These are phyloP conservation scores for Coniella vitis DNA, from an alignment of 2,329 filamentous ascomycete species.

Conservation along the genomic window DNA sequence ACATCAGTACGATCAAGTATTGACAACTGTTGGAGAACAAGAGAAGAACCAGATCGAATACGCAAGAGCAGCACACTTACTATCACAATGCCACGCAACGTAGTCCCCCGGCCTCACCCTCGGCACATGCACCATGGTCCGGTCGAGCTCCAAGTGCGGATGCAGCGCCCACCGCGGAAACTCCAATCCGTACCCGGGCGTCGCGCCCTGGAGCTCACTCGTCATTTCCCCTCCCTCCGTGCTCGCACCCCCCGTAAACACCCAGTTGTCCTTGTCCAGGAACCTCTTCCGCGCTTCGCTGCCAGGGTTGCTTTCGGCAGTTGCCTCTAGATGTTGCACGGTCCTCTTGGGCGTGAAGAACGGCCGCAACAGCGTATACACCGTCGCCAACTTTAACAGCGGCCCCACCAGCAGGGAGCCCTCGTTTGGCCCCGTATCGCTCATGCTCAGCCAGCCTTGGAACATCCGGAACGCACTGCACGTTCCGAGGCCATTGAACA, in stretches of 20 bases:
- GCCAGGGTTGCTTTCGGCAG: not conserved
- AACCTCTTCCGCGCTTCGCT: constrained; percentile 25
- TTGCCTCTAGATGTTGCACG: constrained; percentile 21
- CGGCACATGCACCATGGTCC: constrained; percentile 67
- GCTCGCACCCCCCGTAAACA: constrained; percentile 38
- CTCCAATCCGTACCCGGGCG: constrained; percentile 63
- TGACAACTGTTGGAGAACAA: too few relatives aligned
- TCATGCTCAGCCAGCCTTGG: constrained; percentile 85
- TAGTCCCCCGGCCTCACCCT: constrained; percentile 65
- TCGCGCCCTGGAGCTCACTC: constrained; percentile 61
- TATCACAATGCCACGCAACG: constrained; percentile 78
- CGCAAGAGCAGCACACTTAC: not conserved
- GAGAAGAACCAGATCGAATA: too few relatives aligned
- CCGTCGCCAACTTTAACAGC: constrained; percentile 64
- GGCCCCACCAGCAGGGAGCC: constrained; percentile 81
- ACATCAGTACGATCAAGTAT: too few relatives aligned
- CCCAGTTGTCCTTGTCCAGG: constrained; percentile 52
- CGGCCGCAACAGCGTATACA: constrained; percentile 74
- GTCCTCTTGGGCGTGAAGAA: constrained; percentile 56
- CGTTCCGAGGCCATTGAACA: constrained; percentile 74
- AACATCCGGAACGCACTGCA: constrained; percentile 84
- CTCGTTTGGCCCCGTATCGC: constrained; percentile 61
- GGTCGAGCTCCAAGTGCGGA: constrained; percentile 60
- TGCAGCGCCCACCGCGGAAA: constrained; percentile 52
- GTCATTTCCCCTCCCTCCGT: constrained; percentile 38